Evolutionary conservation across 2,329 filamentous ascomycete genomes (phyloP).

Genomic region (Epichloe gansuensis): DNA sequence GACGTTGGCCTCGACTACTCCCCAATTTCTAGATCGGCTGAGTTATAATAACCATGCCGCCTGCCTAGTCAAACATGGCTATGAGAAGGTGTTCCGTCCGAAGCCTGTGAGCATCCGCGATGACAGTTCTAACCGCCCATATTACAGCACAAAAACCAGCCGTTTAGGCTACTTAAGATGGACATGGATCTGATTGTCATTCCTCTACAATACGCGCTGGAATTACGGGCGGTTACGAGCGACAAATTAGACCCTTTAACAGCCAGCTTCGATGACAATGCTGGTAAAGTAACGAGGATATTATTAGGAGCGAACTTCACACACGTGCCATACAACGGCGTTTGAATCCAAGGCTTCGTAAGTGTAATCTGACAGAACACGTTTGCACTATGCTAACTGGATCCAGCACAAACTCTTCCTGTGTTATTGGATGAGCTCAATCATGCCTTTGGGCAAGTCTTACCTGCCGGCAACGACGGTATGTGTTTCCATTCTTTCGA

Average conservation of each 20-base stretch:
- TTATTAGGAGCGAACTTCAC: constrained; percentile 9
- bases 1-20: constrained; percentile 6
- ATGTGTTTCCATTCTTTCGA: background rate
- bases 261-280: constrained; percentile 10
- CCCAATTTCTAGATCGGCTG: constrained; percentile 8
- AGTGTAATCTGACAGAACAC: background rate
- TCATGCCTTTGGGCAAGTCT: constrained; percentile 4
- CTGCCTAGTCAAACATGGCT: constrained; percentile 5
- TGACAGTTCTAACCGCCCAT: background rate
- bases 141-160: constrained; percentile 5
- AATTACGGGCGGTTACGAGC: constrained; percentile 7
- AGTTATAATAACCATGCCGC: constrained; percentile 7
- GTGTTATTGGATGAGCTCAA: constrained; percentile 9
- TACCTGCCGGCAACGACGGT: background rate
- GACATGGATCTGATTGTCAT: constrained; percentile 10
- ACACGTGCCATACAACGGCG: constrained; percentile 8
- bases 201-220: constrained; percentile 7
- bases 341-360: constrained; percentile 9
- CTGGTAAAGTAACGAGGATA: constrained; percentile 7
- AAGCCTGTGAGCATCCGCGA: background rate
- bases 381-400: background rate
- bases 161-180: constrained; percentile 9
- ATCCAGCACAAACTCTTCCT: constrained; percentile 7
- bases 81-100: constrained; percentile 2
- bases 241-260: constrained; percentile 9